Base-by-base conservation (phyloP, 495 filamentous ascomycete genomes). In the Aspergillus mulundensis region DNA sequence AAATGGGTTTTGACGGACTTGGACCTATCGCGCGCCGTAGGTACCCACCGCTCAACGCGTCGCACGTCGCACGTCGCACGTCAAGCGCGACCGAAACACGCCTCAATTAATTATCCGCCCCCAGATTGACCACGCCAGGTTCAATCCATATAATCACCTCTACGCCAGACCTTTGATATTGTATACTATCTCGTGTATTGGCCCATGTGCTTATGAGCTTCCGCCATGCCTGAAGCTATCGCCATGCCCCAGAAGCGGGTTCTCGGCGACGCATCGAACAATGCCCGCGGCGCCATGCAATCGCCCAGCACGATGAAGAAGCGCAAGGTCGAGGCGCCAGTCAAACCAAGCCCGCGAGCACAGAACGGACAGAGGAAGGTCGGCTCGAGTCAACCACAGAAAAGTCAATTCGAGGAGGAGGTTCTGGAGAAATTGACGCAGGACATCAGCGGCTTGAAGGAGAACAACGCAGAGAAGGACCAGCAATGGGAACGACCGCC, bases 371-470 rank as follows among this genome's bases (percentile, higher is more conserved):
- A 64, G 15, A 72, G 76, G 10, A 85, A 83, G 66, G 81, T 80
- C 30, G 82, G 83, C 30, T 93, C 90, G 0, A 93, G 83, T 58
- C 91, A 95, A 74, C 83, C 86, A 4, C 71, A 74, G 44, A 95
- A 95, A 71, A 95, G 90, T 68, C 82, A 86, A 54, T 99, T 99
- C 63, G 94, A 97, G 71, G 86, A 86, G 60, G 91, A 96, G 58
- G 89, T 96, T 12, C 79, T 98, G 50, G 93, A 96, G 76, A 95
- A 91, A 70, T 78, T 98, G 71, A 90, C 90, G 34, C 93, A 97
- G 71, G 91, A 96, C 68, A 90, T 97, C 38, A 82, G 74, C 14
- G 90, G 83, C 2, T 78, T 96, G 62, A 96, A 90, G 72, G 74
- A 87, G 62, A 87, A 77, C 65, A 96, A 94, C 66, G 77, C 89